Evolutionary conservation across 345 rosid species (phyloP).

Genomic region (Melaleuca quinquenervia): DNA sequence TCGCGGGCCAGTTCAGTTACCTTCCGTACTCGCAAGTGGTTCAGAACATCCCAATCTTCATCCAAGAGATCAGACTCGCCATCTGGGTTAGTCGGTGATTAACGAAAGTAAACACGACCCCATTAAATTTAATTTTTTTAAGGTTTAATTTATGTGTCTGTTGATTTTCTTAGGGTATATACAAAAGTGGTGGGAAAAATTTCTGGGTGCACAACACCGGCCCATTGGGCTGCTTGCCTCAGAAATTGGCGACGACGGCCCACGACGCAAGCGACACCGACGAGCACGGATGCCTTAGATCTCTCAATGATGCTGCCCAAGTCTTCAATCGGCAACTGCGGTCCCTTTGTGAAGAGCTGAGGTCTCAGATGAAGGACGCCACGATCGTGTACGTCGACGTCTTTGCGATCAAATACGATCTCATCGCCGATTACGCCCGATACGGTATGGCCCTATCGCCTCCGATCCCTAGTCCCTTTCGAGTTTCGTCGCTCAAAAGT

Average conservation of each 20-base stretch:
- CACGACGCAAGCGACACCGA: slow-evolving; percentile 29
- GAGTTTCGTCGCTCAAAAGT: not conserved
- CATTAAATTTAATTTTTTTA: not conserved
- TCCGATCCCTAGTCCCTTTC: not conserved
- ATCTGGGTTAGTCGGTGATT: slow-evolving; percentile 16
- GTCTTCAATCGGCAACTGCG: slow-evolving; percentile 33
- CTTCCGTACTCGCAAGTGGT: slow-evolving; percentile 26
- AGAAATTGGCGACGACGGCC: slow-evolving; percentile 23
- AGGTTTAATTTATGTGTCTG: not conserved
- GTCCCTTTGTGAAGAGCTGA: slow-evolving; percentile 28
- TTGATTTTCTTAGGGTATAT: slow-evolving; percentile 14
- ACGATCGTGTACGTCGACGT: slow-evolving; percentile 47
- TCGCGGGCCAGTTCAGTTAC: slow-evolving; percentile 18
- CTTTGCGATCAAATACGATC: slow-evolving; percentile 41
- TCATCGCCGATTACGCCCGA: slow-evolving; percentile 22
- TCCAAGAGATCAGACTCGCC: slow-evolving; percentile 38
- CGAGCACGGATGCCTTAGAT: slow-evolving; percentile 41
- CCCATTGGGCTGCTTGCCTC: slow-evolving; percentile 62
- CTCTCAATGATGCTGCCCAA: slow-evolving; percentile 43
- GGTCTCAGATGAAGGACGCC: slow-evolving; percentile 21
- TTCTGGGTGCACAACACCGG: slow-evolving; percentile 68
- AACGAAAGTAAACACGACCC: not conserved
- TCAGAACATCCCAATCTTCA: slow-evolving; percentile 31
- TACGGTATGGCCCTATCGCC: slow-evolving; percentile 21
- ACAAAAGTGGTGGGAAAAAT: slow-evolving; percentile 46